phyloP scores from a whole-genome alignment of 176 grass and related monocot species.

The Chloris gayana region DNA sequence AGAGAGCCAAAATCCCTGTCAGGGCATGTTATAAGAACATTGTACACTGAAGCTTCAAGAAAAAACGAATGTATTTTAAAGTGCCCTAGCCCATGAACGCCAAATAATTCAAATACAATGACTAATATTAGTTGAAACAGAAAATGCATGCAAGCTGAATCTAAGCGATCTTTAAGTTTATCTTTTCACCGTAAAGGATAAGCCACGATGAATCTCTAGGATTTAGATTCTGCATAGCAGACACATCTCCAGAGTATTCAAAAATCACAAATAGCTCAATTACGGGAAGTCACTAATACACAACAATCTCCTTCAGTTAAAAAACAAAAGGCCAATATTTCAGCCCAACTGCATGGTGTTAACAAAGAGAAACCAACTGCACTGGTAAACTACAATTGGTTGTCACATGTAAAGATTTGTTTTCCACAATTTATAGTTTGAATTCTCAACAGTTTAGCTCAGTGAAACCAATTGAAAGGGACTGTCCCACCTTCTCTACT shows the following conservation, averaged over 20 bases:
- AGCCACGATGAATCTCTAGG: not conserved
- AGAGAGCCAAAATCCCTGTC: slow-evolving; percentile 89
- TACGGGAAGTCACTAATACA: not conserved
- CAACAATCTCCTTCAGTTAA: not conserved
- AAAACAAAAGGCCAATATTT: not conserved
- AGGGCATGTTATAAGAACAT: slow-evolving; percentile 99
- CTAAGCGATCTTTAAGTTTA: not conserved
- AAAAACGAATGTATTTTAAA: not conserved
- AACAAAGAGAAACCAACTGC: not conserved
- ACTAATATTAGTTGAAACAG: not conserved
- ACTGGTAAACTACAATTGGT: not conserved
- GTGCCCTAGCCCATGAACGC: not conserved
- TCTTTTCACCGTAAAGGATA: not conserved
- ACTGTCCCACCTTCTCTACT: not conserved
- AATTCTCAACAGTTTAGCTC: not conserved
- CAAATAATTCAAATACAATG: not conserved
- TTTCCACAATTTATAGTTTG: not conserved
- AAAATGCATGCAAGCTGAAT: slow-evolving; percentile 13
- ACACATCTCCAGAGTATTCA: not conserved
- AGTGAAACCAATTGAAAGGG: slow-evolving; percentile 2
- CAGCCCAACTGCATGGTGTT: not conserved
- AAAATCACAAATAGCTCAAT: slow-evolving; percentile 1
- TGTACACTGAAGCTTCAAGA: not conserved
- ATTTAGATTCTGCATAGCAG: not conserved
- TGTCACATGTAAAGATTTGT: not conserved